Conservation (phyloP, 2,329 filamentous ascomycete genomes). For the Aspergillus vadensis region DNA sequence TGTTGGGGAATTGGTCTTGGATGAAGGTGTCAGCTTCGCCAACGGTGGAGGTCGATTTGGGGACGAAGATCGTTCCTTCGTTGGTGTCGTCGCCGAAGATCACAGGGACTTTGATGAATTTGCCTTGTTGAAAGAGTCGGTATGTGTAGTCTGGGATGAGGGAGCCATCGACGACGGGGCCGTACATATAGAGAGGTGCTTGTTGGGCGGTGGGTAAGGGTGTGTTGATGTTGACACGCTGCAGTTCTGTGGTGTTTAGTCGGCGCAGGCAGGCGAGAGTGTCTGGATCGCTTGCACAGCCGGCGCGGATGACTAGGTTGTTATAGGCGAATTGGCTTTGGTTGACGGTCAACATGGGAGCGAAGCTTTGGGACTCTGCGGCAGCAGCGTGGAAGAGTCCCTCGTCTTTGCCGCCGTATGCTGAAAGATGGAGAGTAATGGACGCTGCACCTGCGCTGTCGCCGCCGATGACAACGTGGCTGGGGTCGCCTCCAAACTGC, state of each 20-base stretch:
- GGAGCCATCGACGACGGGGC: conserved; percentile 54
- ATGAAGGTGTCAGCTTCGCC: conserved; percentile 58
- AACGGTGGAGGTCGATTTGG: conserved; percentile 50
- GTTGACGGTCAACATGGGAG: conserved; percentile 49
- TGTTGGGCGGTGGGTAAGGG: conserved; percentile 49
- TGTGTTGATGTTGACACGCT: conserved; percentile 49
- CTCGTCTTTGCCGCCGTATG: conserved; percentile 52
- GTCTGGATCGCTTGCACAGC: conserved; percentile 44
- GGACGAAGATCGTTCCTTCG: conserved; percentile 66
- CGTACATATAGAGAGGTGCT: conserved; percentile 54
- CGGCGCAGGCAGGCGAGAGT: conserved; percentile 54
- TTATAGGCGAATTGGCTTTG: conserved; percentile 57
- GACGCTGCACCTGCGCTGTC: conserved; percentile 67
- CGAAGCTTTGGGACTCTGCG: conserved; percentile 58
- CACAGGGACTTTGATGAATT: conserved; percentile 55
- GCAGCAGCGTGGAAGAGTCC: conserved; percentile 56
- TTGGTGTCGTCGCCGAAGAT: conserved; percentile 64
- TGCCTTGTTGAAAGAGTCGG: conserved; percentile 50
- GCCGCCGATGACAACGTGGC: conserved; percentile 69
- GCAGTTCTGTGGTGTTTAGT: conserved; percentile 48
- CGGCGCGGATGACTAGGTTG: conserved; percentile 52
- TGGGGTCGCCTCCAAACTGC: conserved; percentile 69
- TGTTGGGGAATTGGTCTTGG: conserved; percentile 58
- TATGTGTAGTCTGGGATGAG: conserved; percentile 56
- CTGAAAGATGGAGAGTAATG: conserved; percentile 64